A percentile compares a stretch with the other conserved stretches of the same genome.
phyloP scores from a whole-genome alignment of 2,329 filamentous ascomycete species.

The Diaporthe eres region DNA sequence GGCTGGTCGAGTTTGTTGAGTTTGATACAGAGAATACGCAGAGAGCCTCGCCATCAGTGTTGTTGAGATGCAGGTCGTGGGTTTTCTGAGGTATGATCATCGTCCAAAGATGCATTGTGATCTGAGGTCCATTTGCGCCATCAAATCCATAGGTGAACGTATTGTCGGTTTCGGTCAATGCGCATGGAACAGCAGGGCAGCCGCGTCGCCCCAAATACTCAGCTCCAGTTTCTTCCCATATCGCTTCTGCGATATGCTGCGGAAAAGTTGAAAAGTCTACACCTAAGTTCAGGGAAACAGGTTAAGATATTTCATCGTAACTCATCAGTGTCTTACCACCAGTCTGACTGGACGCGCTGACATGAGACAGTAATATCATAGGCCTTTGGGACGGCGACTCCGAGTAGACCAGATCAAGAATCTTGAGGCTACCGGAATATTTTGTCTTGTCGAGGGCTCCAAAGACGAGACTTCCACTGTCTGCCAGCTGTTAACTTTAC shows the following conservation, averaged over 20 bases:
- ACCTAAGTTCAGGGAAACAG: background rate
- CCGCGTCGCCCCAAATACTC: background rate
- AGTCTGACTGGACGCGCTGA: background rate
- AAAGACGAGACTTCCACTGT: background rate
- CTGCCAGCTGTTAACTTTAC: background rate
- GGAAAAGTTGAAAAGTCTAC: background rate
- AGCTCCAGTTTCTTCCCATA: background rate
- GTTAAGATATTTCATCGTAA: background rate
- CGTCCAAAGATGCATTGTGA: background rate
- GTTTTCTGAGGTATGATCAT: background rate
- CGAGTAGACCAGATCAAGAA: background rate
- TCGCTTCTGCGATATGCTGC: background rate
- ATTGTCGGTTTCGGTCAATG: background rate
- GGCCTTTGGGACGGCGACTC: background rate
- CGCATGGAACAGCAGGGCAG: constrained; percentile 2
- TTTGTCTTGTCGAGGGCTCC: constrained; percentile 1
- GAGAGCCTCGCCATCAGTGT: background rate
- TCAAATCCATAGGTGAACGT: background rate
- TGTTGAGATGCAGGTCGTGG: background rate
- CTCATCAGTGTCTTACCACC: background rate
- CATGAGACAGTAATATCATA: background rate
- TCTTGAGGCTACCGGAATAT: background rate
- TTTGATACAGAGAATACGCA: constrained; percentile 4
- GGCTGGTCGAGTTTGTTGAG: background rate
- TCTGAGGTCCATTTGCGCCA: background rate